Evolutionary conservation across 202 grass and related monocot genomes (phyloP), one percentile per base, ranked within the genome.

Genomic region (Dendrocalamus latiflorus): DNA sequence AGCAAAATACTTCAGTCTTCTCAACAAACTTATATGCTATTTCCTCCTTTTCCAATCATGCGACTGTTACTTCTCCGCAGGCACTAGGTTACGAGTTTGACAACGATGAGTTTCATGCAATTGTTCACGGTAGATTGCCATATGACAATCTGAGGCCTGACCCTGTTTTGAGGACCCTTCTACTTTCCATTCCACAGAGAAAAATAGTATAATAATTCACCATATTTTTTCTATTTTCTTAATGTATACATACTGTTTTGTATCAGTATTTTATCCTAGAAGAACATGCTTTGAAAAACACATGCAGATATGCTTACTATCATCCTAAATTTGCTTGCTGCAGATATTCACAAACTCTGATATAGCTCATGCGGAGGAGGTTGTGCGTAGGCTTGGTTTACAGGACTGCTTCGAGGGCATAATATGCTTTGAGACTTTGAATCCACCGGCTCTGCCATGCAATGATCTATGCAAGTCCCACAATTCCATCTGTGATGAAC

Each of bases 291-390:
- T 62, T 17, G 8, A 42, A 24, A 21, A 65, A 36, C 65, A n/a
- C 15, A 41, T 12, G 4, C 0, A 5, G 41, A 24, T 5, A 76
- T 24, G 10, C 24, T 83, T 73, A 47, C 28, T 75, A 58, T n/a
- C 70, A 55, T 25, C 68, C 51, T 10, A 53, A n/a, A 62, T 55
- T 57, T 82, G 65, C 41, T 65, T 76, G 20, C 36, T 33, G 34
- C 50, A 94, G 89, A 74, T 94, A 73, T 89, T 94, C 70, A 89
- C 84, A 50, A 94, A 94, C 51, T 91, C 87, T 42, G 84, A 91
- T 38, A 85, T 80, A 82, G 75, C 60, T 80, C 92, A 91, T 26
- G 81, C 59, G 0, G 87, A 84, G 34, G 56, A 85, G 84, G 81
- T 83, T 83, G 74, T 91, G 11, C 25, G 2, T 30, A 91, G 81